Percentiles rank a stretch among this genome's conserved stretches.
Evolutionary conservation across 495 filamentous ascomycete species (phyloP).

Genomic region (Aspergillus taichungensis): DNA sequence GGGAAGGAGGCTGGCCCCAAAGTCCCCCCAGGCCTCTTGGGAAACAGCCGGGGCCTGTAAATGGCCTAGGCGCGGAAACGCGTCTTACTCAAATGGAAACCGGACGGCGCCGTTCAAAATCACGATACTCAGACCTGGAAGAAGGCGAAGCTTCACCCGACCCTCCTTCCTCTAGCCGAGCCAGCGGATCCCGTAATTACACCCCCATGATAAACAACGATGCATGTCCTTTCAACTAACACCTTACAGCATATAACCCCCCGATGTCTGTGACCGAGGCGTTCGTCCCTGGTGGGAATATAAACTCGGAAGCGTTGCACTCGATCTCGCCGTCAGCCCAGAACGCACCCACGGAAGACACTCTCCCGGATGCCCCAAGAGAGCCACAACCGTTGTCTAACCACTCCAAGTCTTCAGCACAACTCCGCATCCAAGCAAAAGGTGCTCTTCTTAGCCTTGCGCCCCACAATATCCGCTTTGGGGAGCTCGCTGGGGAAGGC

Average conservation of each 20-base stretch:
- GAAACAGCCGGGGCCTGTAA: no score
- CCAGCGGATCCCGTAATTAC: slow-evolving; percentile 31
- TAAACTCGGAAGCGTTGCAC: not conserved
- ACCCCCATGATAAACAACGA: not conserved
- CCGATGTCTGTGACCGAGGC: slow-evolving; percentile 22
- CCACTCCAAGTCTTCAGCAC: slow-evolving; percentile 19
- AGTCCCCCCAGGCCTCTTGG: not conserved
- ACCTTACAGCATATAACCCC: slow-evolving; percentile 32
- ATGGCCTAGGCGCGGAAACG: not conserved
- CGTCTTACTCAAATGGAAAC: not conserved
- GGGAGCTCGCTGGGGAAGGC: slow-evolving; percentile 63
- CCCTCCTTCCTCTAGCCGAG: slow-evolving; percentile 17
- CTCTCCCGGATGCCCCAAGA: not conserved
- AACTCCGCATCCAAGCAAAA: slow-evolving; percentile 58
- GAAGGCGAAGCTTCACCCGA: slow-evolving; percentile 23
- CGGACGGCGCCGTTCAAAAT: no score
- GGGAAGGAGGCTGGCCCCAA: slow-evolving; percentile 34
- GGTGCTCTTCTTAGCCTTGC: slow-evolving; percentile 57
- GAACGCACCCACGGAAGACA: not conserved
- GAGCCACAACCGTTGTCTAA: not conserved
- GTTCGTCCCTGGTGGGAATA: not conserved
- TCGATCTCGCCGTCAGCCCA: not conserved
- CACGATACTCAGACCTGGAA: slow-evolving; percentile 12
- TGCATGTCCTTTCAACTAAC: slow-evolving; percentile 11
- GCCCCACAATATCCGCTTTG: slow-evolving; percentile 56